These are phyloP conservation scores for Lipomyces sp. DNA, from an alignment of 805 yeast species.

Conservation along the genomic window DNA sequence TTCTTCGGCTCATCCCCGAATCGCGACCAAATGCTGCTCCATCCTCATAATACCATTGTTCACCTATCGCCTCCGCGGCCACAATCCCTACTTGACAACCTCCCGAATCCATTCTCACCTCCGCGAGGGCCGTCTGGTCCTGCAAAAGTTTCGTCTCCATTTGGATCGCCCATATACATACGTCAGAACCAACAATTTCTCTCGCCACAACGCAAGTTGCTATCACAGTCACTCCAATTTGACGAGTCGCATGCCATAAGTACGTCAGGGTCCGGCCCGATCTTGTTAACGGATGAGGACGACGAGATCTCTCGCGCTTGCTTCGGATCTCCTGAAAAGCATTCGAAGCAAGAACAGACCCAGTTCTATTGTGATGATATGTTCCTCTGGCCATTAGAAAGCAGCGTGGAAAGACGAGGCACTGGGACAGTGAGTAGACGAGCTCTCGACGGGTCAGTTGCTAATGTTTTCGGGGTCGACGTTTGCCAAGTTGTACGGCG, in stretches of 20 bases:
- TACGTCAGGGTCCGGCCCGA: conserved; percentile 27
- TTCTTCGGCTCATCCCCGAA: not conserved
- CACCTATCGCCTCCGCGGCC: conserved; percentile 11
- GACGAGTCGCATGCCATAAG: conserved; percentile 24
- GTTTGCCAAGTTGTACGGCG: conserved; percentile 55
- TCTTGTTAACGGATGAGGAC: conserved; percentile 39
- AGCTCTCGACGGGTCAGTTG: conserved; percentile 42
- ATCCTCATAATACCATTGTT: not conserved
- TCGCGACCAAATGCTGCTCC: conserved; percentile 4
- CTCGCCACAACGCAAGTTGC: conserved; percentile 33
- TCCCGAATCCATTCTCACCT: conserved; percentile 22
- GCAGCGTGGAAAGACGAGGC: conserved; percentile 28
- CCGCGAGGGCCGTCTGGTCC: conserved; percentile 16
- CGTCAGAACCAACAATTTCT: conserved; percentile 26
- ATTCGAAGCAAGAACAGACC: conserved; percentile 31
- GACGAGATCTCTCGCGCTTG: conserved; percentile 45
- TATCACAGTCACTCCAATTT: conserved; percentile 30
- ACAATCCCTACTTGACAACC: not conserved
- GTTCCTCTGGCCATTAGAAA: conserved; percentile 21
- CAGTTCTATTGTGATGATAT: conserved; percentile 39
- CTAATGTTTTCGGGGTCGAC: conserved; percentile 64
- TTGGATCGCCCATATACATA: conserved; percentile 29
- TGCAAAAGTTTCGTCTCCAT: conserved; percentile 19
- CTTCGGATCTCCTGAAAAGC: conserved; percentile 48
- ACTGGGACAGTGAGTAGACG: conserved; percentile 15